Base-by-base conservation (phyloP, 345 rosid genomes). In the Linum trigynum region DNA sequence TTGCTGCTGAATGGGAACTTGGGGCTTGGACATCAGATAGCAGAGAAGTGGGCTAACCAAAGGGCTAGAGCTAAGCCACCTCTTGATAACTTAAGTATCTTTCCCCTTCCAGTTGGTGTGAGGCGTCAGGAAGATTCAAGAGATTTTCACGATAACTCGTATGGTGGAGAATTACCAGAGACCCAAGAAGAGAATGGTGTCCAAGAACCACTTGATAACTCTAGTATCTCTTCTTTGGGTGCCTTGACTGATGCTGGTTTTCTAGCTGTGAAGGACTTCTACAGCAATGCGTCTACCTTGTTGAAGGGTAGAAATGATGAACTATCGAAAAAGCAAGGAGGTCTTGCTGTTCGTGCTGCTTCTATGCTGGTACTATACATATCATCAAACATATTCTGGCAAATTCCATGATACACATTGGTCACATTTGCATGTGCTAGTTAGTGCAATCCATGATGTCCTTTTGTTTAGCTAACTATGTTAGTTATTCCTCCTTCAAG, bases 101-200 rank as follows among this genome's bases (percentile, higher is more conserved):
- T 86, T 79, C 68, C 68, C 82, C 90, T 88, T 75, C 97, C 98
- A 62, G 91, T 88, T 50, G 98, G 98, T 53, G 86, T 92, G 74
- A 92, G 80, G 75, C 79, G 83, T 74, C 75, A 80, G 37, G 88
- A 78, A 63, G 86, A 77, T 57, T 62, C 57, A 55, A 79, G 76
- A 64, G 78, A 68, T 55, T 67, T 76, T 71, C 57, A 59, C 23
- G 66, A 62, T 71, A 69, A 65, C 12, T 64, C 70, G 45, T 14
- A 50, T 75, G 39, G 76, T 65, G 48, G 66, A 55, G 79, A 81
- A 68, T 67, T 59, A 36, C 50, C 53, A 36, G 80, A 72, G 57
- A 64, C 57, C 23, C 77, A 79, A 59, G 72, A 16, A 58, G 86
- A 76, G 60, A 83, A 67, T 64, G 77, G 69, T 75, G 73, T 61